These are phyloP conservation scores for Cerioporus squamosus DNA, from an alignment of 1,284 basidiomycete genomes.

Conservation along the genomic window DNA sequence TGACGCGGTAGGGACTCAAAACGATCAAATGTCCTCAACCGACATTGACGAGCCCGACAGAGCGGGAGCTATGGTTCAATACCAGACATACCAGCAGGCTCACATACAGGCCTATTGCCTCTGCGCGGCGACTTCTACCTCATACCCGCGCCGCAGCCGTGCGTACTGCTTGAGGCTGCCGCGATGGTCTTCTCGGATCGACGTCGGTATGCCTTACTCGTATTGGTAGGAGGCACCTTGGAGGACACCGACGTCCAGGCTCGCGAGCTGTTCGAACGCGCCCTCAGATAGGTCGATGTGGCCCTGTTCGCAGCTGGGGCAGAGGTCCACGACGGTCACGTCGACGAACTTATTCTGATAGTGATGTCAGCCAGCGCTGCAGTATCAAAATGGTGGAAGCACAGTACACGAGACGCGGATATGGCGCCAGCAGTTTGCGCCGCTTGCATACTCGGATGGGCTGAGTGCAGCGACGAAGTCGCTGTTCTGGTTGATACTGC, in stretches of 20 bases:
- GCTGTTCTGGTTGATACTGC: slow-evolving; percentile 6
- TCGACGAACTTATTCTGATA: slow-evolving; percentile 4
- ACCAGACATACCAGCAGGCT: too few species aligned
- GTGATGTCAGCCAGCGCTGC: neutral
- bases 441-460: slow-evolving; percentile 8
- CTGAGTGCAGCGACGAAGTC: slow-evolving; percentile 20
- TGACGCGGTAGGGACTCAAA: too few species aligned
- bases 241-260: slow-evolving; percentile 4
- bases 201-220: too few species aligned
- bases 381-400: too few species aligned
- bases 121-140: too few species aligned
- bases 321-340: slow-evolving; percentile 10
- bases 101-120: too few species aligned
- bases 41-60: too few species aligned
- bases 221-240: slow-evolving; percentile 9
- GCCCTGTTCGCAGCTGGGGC: slow-evolving; percentile 6
- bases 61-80: too few species aligned
- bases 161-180: too few species aligned
- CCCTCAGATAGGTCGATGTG: slow-evolving; percentile 10
- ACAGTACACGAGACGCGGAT: neutral
- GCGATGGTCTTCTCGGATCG: too few species aligned
- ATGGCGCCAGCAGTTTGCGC: slow-evolving; percentile 14
- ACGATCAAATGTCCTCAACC: too few species aligned
- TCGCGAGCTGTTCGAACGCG: slow-evolving; percentile 5
- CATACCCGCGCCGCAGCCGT: too few species aligned